Evolutionary conservation across 2,329 filamentous ascomycete genomes (phyloP).

Genomic region (Diaporthe vexans): DNA sequence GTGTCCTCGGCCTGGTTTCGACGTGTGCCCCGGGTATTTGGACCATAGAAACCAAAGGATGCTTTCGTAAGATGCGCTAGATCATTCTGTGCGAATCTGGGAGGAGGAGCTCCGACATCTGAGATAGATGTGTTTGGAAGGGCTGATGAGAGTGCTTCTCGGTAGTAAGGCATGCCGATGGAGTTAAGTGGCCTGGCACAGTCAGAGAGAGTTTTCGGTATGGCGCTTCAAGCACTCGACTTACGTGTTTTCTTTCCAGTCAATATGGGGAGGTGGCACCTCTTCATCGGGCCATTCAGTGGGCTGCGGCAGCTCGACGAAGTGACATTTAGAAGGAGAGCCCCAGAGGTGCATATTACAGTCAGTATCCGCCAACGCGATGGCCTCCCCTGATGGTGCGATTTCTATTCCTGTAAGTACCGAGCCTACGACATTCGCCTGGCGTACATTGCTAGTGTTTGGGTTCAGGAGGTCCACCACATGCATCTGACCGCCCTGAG

Average conservation of each 20-base stretch:
- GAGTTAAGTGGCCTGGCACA: conserved; percentile 78
- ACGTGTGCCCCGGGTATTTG: conserved; percentile 78
- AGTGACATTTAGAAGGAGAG: conserved; percentile 86
- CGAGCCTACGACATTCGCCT: conserved; percentile 78
- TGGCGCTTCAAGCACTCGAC: conserved; percentile 48
- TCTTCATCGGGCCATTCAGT: conserved; percentile 82
- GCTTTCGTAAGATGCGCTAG: conserved; percentile 77
- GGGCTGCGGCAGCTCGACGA: conserved; percentile 84
- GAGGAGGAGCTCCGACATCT: conserved; percentile 86
- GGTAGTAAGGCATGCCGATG: conserved; percentile 93
- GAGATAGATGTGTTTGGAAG: conserved; percentile 90
- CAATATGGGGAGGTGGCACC: conserved; percentile 69
- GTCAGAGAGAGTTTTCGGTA: conserved; percentile 38
- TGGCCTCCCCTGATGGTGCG: conserved; percentile 87
- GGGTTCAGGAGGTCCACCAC: conserved; percentile 96
- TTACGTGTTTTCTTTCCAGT: conserved; percentile 80
- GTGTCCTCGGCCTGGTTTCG: conserved; percentile 90
- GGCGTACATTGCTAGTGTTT: conserved; percentile 86
- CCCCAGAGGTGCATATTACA: conserved; percentile 90
- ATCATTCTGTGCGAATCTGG: conserved; percentile 79
- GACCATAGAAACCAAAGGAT: conserved; percentile 84
- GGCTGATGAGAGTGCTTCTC: conserved; percentile 86
- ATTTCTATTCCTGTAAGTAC: conserved; percentile 87
- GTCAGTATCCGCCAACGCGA: conserved; percentile 84
- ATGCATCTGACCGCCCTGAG: conserved; percentile 93